phyloP scores from a whole-genome alignment of 805 yeast genomes.

The Ogataea minuta region DNA sequence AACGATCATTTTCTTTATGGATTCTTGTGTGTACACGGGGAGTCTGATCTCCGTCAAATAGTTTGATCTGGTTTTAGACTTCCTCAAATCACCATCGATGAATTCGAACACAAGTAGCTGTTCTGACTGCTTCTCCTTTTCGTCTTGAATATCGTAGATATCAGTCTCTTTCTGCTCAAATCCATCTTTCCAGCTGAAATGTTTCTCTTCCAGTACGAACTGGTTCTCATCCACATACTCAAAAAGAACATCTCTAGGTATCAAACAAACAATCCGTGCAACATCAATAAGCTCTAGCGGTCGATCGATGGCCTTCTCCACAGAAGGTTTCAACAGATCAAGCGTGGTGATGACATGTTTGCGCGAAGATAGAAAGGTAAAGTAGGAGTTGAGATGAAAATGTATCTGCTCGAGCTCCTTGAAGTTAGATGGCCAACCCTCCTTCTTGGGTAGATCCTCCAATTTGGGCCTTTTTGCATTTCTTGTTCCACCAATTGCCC shows the following conservation, averaged over 20 bases:
- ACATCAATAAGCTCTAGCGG: slow-evolving; percentile 51
- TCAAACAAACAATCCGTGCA: slow-evolving; percentile 56
- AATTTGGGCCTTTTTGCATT: slow-evolving; percentile 6
- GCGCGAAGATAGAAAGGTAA: slow-evolving; percentile 59
- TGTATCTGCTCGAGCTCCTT: slow-evolving; percentile 46
- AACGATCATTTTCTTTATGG: slow-evolving; percentile 58
- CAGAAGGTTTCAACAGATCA: slow-evolving; percentile 50
- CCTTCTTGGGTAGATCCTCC: slow-evolving; percentile 3
- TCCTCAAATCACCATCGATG: slow-evolving; percentile 58
- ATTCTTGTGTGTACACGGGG: slow-evolving; percentile 52
- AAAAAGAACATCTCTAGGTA: slow-evolving; percentile 69
- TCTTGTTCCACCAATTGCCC: slow-evolving; percentile 3
- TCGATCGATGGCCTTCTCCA: slow-evolving; percentile 48
- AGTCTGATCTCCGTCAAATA: slow-evolving; percentile 45
- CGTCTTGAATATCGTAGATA: slow-evolving; percentile 46
- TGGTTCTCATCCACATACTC: slow-evolving; percentile 80
- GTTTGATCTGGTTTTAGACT: slow-evolving; percentile 45
- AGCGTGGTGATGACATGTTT: slow-evolving; percentile 60
- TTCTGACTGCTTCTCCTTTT: slow-evolving; percentile 34
- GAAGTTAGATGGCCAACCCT: slow-evolving; percentile 32
- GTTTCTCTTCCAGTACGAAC: slow-evolving; percentile 44
- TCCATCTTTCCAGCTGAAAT: slow-evolving; percentile 45
- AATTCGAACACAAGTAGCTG: slow-evolving; percentile 75
- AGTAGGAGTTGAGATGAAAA: slow-evolving; percentile 55
- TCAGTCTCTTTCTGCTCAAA: slow-evolving; percentile 56